A percentile compares a stretch with the other conserved stretches of the same genome.
These are phyloP conservation scores for Colletotrichum tropicicola DNA, from an alignment of 2,329 filamentous ascomycete genomes.

Conservation along the genomic window DNA sequence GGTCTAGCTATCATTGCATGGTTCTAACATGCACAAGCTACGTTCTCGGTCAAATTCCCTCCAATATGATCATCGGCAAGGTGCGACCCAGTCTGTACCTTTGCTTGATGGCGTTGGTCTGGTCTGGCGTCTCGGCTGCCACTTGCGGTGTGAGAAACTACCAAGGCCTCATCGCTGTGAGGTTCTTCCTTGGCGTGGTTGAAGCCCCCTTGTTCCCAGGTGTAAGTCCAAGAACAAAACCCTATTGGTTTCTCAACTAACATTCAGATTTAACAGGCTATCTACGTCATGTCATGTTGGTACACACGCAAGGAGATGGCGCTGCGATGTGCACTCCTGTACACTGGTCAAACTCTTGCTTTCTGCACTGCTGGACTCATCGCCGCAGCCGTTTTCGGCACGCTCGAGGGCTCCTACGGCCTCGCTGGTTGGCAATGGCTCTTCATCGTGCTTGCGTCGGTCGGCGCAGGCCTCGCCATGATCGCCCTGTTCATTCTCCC, in stretches of 20 bases:
- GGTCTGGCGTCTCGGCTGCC: slow-evolving; percentile 31
- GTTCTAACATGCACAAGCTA: background rate
- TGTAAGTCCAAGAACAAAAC: background rate
- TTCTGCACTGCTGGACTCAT: slow-evolving; percentile 35
- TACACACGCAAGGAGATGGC: slow-evolving; percentile 38
- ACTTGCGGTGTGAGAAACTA: slow-evolving; percentile 32
- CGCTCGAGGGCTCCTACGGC: slow-evolving; percentile 34
- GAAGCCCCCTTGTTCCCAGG: slow-evolving; percentile 32
- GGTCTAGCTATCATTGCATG: fast-evolving
- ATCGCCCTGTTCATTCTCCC: slow-evolving; percentile 33
- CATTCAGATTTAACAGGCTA: slow-evolving; percentile 10
- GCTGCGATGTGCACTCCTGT: slow-evolving; percentile 34
- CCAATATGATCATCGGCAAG: slow-evolving; percentile 33
- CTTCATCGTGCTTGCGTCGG: slow-evolving; percentile 46
- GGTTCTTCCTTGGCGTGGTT: slow-evolving; percentile 31
- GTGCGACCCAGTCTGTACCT: slow-evolving; percentile 31
- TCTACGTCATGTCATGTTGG: slow-evolving; percentile 35
- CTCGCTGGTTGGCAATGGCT: slow-evolving; percentile 51
- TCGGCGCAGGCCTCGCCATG: slow-evolving; percentile 32
- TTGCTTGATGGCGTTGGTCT: slow-evolving; percentile 29
- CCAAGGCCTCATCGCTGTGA: slow-evolving; percentile 29
- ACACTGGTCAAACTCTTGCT: slow-evolving; percentile 35
- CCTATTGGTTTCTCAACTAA: background rate
- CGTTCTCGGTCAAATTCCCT: slow-evolving; percentile 31
- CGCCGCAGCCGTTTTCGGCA: slow-evolving; percentile 34